phyloP scores from a whole-genome alignment of 2,329 filamentous ascomycete genomes.

The Colletotrichum sojae region DNA sequence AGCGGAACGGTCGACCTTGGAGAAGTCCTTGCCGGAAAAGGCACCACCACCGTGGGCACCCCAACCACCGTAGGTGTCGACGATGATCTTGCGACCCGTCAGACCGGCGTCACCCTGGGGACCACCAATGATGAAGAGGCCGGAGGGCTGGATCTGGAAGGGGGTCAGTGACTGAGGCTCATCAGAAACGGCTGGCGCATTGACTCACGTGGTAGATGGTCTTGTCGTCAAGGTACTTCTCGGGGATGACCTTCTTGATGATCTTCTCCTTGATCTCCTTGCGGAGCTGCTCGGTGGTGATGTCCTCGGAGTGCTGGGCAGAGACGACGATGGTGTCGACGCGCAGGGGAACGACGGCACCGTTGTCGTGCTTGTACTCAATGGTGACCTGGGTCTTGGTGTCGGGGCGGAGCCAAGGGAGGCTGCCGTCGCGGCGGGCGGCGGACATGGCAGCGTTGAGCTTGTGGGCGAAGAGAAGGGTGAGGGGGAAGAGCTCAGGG shows the following conservation, averaged over 20 bases:
- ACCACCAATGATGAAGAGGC: slow-evolving; percentile 98
- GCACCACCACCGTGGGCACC: slow-evolving; percentile 99
- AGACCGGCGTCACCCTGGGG: slow-evolving; percentile 99
- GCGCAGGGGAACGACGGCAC: slow-evolving; percentile 90
- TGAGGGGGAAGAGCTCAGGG: slow-evolving; percentile 95
- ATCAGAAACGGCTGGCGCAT: fast-evolving
- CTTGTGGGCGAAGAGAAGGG: slow-evolving; percentile 94
- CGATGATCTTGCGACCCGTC: slow-evolving; percentile 99
- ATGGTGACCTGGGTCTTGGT: slow-evolving; percentile 99
- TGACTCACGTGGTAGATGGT: slow-evolving; percentile 91
- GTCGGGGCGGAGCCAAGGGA: slow-evolving; percentile 96
- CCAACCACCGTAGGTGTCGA: slow-evolving; percentile 99
- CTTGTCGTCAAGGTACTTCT: slow-evolving; percentile 90
- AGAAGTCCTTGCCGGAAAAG: slow-evolving; percentile 99
- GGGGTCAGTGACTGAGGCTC: slow-evolving; percentile 51
- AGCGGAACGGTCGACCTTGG: slow-evolving; percentile 98
- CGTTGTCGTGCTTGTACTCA: slow-evolving; percentile 97
- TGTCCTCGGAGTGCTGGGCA: slow-evolving; percentile 91
- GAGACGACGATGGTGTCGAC: slow-evolving; percentile 98
- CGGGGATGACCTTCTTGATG: slow-evolving; percentile 93
- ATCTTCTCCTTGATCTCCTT: slow-evolving; percentile 98
- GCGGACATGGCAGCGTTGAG: slow-evolving; percentile 95
- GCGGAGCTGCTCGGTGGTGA: slow-evolving; percentile 92
- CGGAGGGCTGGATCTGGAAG: slow-evolving; percentile 89
- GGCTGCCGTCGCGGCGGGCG: slow-evolving; percentile 87